Conservation (phyloP, 192 early-diverging fungal species). For the Phlyctochytrium planicorne region DNA sequence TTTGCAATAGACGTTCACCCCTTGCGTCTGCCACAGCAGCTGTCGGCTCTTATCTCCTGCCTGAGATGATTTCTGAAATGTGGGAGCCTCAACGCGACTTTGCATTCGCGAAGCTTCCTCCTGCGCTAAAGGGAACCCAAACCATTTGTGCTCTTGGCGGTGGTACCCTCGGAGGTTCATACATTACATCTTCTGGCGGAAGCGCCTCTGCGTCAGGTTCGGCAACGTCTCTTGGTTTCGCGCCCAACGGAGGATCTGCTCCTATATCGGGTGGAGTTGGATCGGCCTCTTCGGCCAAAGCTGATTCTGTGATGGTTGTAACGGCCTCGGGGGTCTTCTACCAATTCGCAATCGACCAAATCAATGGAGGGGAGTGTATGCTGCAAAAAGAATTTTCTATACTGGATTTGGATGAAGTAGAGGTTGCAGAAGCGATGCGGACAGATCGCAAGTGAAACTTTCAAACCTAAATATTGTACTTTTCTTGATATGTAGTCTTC, state of each 20-base stretch:
- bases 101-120: conserved; percentile 85
- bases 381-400: conserved; percentile 73
- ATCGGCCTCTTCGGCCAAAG: conserved; percentile 37
- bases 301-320: conserved; percentile 85
- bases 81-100: conserved; percentile 96
- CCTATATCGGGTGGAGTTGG: conserved; percentile 4
- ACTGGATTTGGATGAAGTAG: conserved; percentile 22
- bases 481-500: no score
- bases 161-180: conserved; percentile 7
- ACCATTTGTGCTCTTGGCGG: conserved; percentile 49
- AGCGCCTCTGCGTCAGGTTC: background rate
- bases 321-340: conserved; percentile 90
- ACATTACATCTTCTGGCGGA: background rate
- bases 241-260: background rate
- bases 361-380: conserved; percentile 86
- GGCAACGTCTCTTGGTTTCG: background rate
- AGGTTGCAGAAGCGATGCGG: background rate
- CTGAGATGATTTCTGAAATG: conserved; percentile 82
- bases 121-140: conserved; percentile 28
- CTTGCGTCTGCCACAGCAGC: conserved; percentile 56
- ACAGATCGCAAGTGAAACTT: conserved; percentile 8
- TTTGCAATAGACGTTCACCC: conserved; percentile 29
- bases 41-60: conserved; percentile 79
- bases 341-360: conserved; percentile 83
- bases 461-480: no score